Percentiles rank a stretch among this genome's conserved stretches.
phyloP scores from a whole-genome alignment of 148 eudicot genomes.

The Fagopyrum homotropicum region DNA sequence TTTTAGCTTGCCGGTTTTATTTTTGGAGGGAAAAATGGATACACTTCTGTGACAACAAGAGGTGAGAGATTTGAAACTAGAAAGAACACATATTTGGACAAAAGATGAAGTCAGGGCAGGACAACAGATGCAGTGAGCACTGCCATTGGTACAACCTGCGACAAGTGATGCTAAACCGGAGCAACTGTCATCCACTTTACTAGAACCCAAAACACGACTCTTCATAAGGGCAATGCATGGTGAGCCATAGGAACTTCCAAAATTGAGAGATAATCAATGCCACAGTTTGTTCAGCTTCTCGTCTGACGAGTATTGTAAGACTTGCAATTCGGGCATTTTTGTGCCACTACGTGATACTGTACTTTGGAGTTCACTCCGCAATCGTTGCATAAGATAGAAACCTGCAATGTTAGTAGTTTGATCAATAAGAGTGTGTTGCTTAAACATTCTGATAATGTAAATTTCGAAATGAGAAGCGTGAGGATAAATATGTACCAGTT shows the following conservation, averaged over 20 bases:
- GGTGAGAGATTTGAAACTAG: background rate
- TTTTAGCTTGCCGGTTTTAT: background rate
- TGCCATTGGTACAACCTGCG: background rate
- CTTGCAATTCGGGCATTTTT: slow-evolving; percentile 69
- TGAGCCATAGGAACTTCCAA: too few relatives aligned
- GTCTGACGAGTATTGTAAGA: slow-evolving; percentile 88
- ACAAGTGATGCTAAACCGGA: background rate
- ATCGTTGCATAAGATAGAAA: slow-evolving; percentile 79
- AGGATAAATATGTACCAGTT: slow-evolving; percentile 37
- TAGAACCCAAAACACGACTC: background rate
- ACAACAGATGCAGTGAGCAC: background rate
- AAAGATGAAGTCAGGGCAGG: background rate
- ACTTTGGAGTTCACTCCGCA: slow-evolving; percentile 66
- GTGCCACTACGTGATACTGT: slow-evolving; percentile 66
- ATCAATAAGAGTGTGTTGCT: background rate
- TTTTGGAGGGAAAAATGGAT: background rate
- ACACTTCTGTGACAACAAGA: background rate
- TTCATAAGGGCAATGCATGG: too few relatives aligned
- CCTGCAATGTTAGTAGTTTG: slow-evolving; percentile 28
- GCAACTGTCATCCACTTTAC: background rate
- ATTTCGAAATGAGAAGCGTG: background rate
- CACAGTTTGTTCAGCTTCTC: slow-evolving; percentile 26
- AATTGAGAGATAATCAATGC: background rate
- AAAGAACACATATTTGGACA: background rate
- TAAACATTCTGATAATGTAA: background rate